Conservation (phyloP, 805 yeast genomes). For the Dipodascus geniculatus region DNA sequence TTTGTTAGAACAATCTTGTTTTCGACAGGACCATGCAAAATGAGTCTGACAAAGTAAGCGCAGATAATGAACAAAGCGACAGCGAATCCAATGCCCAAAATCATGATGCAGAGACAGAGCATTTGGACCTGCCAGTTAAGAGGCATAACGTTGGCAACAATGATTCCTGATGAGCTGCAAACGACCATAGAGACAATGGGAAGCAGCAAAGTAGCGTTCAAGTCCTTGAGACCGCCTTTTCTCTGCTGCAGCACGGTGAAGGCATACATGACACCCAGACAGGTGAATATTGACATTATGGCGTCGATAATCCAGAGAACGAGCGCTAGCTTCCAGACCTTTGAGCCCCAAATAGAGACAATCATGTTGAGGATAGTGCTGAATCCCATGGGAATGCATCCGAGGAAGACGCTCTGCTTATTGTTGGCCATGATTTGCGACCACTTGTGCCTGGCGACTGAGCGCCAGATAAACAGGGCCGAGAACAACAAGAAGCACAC, state of each 20-base stretch:
- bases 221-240: slow-evolving; percentile 19
- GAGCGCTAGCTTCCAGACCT: slow-evolving; percentile 40
- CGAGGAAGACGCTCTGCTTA: slow-evolving; percentile 49
- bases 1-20: slow-evolving; percentile 41
- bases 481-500: not conserved
- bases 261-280: slow-evolving; percentile 49
- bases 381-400: slow-evolving; percentile 73
- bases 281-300: slow-evolving; percentile 40
- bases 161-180: slow-evolving; percentile 56
- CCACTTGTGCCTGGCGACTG: slow-evolving; percentile 11
- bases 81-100: slow-evolving; percentile 60
- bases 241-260: slow-evolving; percentile 31
- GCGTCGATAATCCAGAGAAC: slow-evolving; percentile 68
- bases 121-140: slow-evolving; percentile 38
- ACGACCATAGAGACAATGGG: slow-evolving; percentile 79
- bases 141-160: slow-evolving; percentile 37
- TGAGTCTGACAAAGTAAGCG: slow-evolving; percentile 48
- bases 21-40: slow-evolving; percentile 48
- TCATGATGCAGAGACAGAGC: slow-evolving; percentile 39
- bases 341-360: slow-evolving; percentile 31
- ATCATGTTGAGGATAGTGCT: slow-evolving; percentile 53
- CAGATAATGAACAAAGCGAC: slow-evolving; percentile 45
- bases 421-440: slow-evolving; percentile 29
- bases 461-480: not conserved
- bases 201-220: slow-evolving; percentile 50